Base-by-base conservation (phyloP, 2,329 filamentous ascomycete species). In the Trichophyton mentagrophytes region DNA sequence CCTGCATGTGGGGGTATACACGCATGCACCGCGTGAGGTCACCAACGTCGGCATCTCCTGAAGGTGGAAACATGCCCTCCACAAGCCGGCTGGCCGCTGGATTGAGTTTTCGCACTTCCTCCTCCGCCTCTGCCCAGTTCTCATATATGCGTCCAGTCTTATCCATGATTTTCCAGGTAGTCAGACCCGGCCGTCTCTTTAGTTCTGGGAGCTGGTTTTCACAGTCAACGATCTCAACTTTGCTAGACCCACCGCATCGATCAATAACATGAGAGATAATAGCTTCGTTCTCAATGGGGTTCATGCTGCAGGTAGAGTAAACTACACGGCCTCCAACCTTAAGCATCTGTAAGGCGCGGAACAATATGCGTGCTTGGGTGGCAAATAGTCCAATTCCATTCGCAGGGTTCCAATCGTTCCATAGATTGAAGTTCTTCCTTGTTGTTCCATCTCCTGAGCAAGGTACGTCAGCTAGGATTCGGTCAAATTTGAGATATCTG, bases 261-360 rank as follows among this genome's bases (percentile, higher is more conserved):
- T 90, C 87, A 67, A 99, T 91, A 9, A 93, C 93, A 27, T 87
- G 86, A 0, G 89, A 85, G 63, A 99, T 79, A 15, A 97, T 90
- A 5, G 93, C 87, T 76, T 99, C 93, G 69, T 99, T 96, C 78
- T 99, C 93, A 30, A 97, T 85, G 0, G 93, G 93, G 76, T 99
- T 99, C 88, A 99, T 90, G 74, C 90, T 96, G 80, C 93, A 99
- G 20, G 93, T 99, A 2, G 92, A 97, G 77, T 97, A 99, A 59
- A 99, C 92, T 30, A 97, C 89, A 64, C 91, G 85, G 58, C 93
- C 93, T 46, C 93, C 92, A 61, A 90, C 87, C 79, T 96, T 97
- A 66, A 99, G 83, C 85, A 99, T 90, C 76, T 97, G 92, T 58
- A 99, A 80, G 36, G 93, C 89, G 64, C 93, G 86, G 61, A 95